Base-by-base conservation (phyloP, 164 flowering plant species). In the Kingdonia uniflora region DNA sequence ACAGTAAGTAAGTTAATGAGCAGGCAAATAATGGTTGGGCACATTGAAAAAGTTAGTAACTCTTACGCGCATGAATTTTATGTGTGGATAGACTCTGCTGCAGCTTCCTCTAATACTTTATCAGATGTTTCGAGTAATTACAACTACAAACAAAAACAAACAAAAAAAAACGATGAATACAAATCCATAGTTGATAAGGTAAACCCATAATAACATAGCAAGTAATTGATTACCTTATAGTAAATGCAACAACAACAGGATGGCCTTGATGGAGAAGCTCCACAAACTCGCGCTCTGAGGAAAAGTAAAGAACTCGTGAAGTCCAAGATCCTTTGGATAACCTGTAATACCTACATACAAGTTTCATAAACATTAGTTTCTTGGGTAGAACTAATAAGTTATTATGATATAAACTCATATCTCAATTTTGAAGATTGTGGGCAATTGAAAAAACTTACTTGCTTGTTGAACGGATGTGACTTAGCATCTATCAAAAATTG, bases 211-310 rank as follows among this genome's bases (percentile, higher is more conserved):
- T 29, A 8, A 29, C 8, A 29, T 29, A 29, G 8, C 35, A 29
- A 29, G 8, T 29, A 42, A 14, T 11, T 24, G 49, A 51, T 17
- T 48, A 90, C 98, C 71, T 83, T 66, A 91, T 77, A 11, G 96
- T 84, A 62, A 85, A 92, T 52, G 96, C 95, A 59, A 86, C 94
- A 51, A 82, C 95, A 19, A 88, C 75, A 42, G 96, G 95, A 39
- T 58, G 53, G 14, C 95, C 91, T 74, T 86, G 76, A 57, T 88
- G 94, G 62, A 92, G 77, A 42, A 88, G 81, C 57, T 92, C 84
- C 24, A 92, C 87, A 75, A 92, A 85, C 40, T 84, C 87, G 33
- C 95, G 87, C 65, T 92, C 98, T 19, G 96, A 88, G 7, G 88
- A 76, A 59, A 88, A 92, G 66, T 78, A 85, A 60, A 85, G 71